Evolutionary conservation across 2,329 filamentous ascomycete genomes (phyloP).

Genomic region (Penicillium sp.): DNA sequence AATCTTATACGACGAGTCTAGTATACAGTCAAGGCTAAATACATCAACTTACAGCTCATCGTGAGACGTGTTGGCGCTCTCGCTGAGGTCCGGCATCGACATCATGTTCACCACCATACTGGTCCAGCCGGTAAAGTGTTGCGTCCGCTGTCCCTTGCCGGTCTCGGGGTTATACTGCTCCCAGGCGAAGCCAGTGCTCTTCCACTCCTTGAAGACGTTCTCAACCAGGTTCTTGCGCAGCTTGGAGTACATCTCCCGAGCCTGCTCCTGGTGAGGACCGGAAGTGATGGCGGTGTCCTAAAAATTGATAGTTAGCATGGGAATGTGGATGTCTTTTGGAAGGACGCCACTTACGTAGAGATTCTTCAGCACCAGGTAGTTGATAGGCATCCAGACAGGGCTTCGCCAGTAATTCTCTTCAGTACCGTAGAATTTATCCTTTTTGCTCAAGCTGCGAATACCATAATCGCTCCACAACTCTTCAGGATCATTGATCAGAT

Average conservation of each 20-base stretch:
- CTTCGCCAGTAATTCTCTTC: conserved; percentile 97
- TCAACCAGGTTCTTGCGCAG: conserved; percentile 84
- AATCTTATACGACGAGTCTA: conserved; percentile 17
- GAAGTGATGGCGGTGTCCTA: conserved; percentile 66
- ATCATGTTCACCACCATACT: conserved; percentile 97
- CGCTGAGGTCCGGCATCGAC: conserved; percentile 77
- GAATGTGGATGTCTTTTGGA: not conserved
- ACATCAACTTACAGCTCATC: conserved; percentile 53
- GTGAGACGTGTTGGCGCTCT: conserved; percentile 37
- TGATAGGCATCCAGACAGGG: conserved; percentile 95
- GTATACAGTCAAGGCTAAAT: conserved; percentile 15
- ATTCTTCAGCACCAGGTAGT: conserved; percentile 82
- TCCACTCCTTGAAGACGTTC: conserved; percentile 87
- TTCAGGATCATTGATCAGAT: conserved; percentile 77
- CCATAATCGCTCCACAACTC: conserved; percentile 90
- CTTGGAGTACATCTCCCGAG: conserved; percentile 72
- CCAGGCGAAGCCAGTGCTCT: conserved; percentile 94
- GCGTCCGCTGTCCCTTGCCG: conserved; percentile 88
- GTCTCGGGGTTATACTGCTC: conserved; percentile 97
- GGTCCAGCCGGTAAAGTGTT: conserved; percentile 99
- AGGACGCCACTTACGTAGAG: conserved; percentile 78
- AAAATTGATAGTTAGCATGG: conserved; percentile 20
- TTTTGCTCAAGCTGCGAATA: conserved; percentile 85
- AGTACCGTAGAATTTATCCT: conserved; percentile 81
- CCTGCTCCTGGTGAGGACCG: conserved; percentile 71